A percentile compares a stretch with the other conserved stretches of the same genome.
phyloP scores from a whole-genome alignment of 805 yeast genomes.

The Danielia oregonensis region DNA sequence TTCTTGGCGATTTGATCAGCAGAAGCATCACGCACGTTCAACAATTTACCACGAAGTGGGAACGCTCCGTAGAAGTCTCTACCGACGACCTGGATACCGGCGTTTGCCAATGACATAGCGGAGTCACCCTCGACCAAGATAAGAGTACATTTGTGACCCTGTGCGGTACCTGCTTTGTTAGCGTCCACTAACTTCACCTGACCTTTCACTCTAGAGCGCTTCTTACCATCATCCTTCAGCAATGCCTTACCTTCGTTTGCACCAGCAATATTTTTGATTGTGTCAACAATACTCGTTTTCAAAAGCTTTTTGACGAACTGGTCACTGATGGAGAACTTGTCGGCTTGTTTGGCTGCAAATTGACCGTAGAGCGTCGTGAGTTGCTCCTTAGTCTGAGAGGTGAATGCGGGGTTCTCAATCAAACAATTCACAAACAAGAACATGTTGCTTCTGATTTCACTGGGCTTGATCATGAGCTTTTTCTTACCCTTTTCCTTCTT shows the following conservation, averaged over 20 bases:
- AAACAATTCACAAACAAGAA: slow-evolving; percentile 87
- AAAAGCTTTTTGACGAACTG: slow-evolving; percentile 65
- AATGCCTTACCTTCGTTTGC: slow-evolving; percentile 85
- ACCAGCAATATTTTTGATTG: slow-evolving; percentile 76
- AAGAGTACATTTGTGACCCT: slow-evolving; percentile 87
- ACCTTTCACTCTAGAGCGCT: slow-evolving; percentile 81
- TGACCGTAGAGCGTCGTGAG: slow-evolving; percentile 83
- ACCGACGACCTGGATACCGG: slow-evolving; percentile 93
- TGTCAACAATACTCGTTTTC: slow-evolving; percentile 69
- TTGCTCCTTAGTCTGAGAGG: slow-evolving; percentile 96
- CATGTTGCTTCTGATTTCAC: slow-evolving; percentile 86
- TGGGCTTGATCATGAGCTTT: slow-evolving; percentile 73
- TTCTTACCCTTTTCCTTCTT: slow-evolving; percentile 64
- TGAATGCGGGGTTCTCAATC: slow-evolving; percentile 94
- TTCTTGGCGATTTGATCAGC: slow-evolving; percentile 93
- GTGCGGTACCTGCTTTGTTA: slow-evolving; percentile 90
- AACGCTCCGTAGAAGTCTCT: slow-evolving; percentile 93
- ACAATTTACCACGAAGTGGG: slow-evolving; percentile 90
- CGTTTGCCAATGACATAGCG: slow-evolving; percentile 86
- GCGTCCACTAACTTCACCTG: slow-evolving; percentile 93
- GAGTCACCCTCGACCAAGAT: slow-evolving; percentile 97
- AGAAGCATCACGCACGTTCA: slow-evolving; percentile 94
- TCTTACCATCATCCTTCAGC: slow-evolving; percentile 83
- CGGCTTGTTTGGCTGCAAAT: slow-evolving; percentile 70
- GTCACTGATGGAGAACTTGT: slow-evolving; percentile 65